A percentile compares a stretch with the other conserved stretches of the same genome.
Conservation (phyloP, 208 protist genomes). For the Leishmania gerbilli region DNA sequence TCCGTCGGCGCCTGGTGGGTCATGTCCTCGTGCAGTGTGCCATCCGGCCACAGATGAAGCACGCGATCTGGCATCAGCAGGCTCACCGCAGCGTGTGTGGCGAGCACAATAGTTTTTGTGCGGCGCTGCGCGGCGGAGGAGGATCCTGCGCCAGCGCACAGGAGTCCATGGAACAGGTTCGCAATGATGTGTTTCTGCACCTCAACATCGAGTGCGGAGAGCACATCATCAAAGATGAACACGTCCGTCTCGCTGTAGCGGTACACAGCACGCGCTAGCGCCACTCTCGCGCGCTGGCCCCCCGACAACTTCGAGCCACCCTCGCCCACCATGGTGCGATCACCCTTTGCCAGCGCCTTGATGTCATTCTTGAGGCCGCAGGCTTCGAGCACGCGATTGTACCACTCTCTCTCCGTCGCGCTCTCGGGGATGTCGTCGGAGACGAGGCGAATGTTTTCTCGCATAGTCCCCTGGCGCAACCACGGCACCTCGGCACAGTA, state of each 20-base stretch:
- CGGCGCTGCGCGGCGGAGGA: background rate
- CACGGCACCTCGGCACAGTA: slow-evolving; percentile 92
- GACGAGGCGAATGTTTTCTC: slow-evolving; percentile 92
- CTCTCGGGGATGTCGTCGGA: slow-evolving; percentile 44
- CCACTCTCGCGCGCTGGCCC: slow-evolving; percentile 87
- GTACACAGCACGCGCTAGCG: slow-evolving; percentile 85
- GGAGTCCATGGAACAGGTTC: slow-evolving; percentile 68
- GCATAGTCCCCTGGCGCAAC: slow-evolving; percentile 90
- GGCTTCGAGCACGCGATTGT: slow-evolving; percentile 55
- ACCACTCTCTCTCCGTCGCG: slow-evolving; percentile 56
- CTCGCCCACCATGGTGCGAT: slow-evolving; percentile 89
- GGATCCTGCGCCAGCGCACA: slow-evolving; percentile 21
- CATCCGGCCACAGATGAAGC: slow-evolving; percentile 38
- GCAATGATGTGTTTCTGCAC: slow-evolving; percentile 82
- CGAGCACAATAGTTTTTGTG: slow-evolving; percentile 57
- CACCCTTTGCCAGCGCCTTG: slow-evolving; percentile 63
- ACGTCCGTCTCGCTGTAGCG: slow-evolving; percentile 59
- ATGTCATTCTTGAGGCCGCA: slow-evolving; percentile 88
- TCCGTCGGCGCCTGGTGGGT: slow-evolving; percentile 25
- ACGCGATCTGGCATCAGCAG: slow-evolving; percentile 56
- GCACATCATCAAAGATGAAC: slow-evolving; percentile 92
- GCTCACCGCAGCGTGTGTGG: slow-evolving; percentile 38
- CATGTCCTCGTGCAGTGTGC: slow-evolving; percentile 44
- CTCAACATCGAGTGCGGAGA: slow-evolving; percentile 93
- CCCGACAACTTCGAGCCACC: slow-evolving; percentile 83